phyloP scores from a whole-genome alignment of 2,329 filamentous ascomycete genomes.

The Hymenoscyphus fructigenus region DNA sequence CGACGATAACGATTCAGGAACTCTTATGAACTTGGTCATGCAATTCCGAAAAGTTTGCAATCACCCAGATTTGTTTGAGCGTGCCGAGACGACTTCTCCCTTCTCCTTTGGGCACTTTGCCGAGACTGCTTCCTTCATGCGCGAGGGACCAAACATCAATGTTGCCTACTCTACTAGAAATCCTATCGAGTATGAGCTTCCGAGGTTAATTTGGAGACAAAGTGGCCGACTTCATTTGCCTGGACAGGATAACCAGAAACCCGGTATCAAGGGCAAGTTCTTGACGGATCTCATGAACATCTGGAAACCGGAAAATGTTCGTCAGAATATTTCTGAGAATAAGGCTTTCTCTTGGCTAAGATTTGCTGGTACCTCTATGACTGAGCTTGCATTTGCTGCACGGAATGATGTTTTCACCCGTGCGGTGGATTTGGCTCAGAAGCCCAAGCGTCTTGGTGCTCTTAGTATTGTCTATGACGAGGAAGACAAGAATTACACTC shows the following conservation, averaged over 20 bases:
- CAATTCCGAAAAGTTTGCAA: constrained; percentile 99
- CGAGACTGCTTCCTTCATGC: constrained; percentile 91
- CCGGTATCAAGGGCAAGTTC: constrained; percentile 78
- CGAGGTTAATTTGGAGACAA: constrained; percentile 78
- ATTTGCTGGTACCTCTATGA: constrained; percentile 75
- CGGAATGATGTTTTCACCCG: constrained; percentile 73
- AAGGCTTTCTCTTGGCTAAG: constrained; percentile 85
- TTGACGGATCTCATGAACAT: constrained; percentile 84
- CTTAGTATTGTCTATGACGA: constrained; percentile 72
- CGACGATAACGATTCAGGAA: constrained; percentile 91
- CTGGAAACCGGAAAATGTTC: constrained; percentile 79
- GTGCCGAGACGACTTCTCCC: constrained; percentile 86
- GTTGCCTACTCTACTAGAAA: constrained; percentile 88
- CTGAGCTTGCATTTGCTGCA: constrained; percentile 69
- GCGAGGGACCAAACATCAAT: constrained; percentile 77
- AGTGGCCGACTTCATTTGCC: constrained; percentile 74
- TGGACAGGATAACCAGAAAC: constrained; percentile 68
- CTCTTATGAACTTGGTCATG: constrained; percentile 99
- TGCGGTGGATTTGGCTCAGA: constrained; percentile 58
- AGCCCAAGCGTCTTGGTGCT: constrained; percentile 59
- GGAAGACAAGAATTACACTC: constrained; percentile 61
- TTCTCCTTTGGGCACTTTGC: constrained; percentile 84
- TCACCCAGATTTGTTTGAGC: constrained; percentile 94
- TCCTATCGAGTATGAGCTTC: constrained; percentile 79
- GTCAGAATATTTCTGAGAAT: constrained; percentile 57